A percentile compares a stretch with the other conserved stretches of the same genome.
Conservation (phyloP, 1,139 yeast genomes). For the Magnusiomyces paraingens region DNA sequence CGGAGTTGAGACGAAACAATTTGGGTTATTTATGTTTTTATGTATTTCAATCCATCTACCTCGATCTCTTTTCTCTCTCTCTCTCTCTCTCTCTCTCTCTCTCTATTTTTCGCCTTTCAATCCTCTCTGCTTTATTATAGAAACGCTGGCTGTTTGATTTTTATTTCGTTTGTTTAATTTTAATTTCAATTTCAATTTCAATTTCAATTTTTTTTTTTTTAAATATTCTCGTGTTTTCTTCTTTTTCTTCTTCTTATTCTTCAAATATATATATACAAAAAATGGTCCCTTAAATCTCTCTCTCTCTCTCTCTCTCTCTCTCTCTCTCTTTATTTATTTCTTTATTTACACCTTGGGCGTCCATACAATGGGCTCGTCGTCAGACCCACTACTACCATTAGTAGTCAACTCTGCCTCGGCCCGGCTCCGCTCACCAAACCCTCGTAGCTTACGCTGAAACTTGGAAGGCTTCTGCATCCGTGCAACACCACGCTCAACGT, state of each 20-base stretch:
- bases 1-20: too few relatives aligned
- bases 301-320: not conserved
- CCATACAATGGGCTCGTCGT: not conserved
- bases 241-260: not conserved
- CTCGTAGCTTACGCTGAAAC: slow-evolving; percentile 26
- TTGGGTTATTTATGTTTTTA: too few relatives aligned
- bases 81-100: too few relatives aligned
- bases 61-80: too few relatives aligned
- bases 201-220: too few relatives aligned
- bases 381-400: not conserved
- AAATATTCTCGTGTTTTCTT: too few relatives aligned
- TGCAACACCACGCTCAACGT: slow-evolving; percentile 18
- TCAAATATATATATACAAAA: slow-evolving; percentile 7
- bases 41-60: too few relatives aligned
- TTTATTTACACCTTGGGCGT: slow-evolving; percentile 3
- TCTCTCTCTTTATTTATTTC: too few relatives aligned
- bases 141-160: not conserved
- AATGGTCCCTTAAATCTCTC: not conserved
- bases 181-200: too few relatives aligned
- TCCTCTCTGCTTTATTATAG: not conserved
- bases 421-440: slow-evolving; percentile 22
- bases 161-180: not conserved
- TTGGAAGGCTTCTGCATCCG: slow-evolving; percentile 27
- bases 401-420: not conserved
- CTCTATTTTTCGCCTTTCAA: too few relatives aligned